Evolutionary conservation across 805 yeast genomes (phyloP).

Genomic region (Wickerhamiella allomyrinae): DNA sequence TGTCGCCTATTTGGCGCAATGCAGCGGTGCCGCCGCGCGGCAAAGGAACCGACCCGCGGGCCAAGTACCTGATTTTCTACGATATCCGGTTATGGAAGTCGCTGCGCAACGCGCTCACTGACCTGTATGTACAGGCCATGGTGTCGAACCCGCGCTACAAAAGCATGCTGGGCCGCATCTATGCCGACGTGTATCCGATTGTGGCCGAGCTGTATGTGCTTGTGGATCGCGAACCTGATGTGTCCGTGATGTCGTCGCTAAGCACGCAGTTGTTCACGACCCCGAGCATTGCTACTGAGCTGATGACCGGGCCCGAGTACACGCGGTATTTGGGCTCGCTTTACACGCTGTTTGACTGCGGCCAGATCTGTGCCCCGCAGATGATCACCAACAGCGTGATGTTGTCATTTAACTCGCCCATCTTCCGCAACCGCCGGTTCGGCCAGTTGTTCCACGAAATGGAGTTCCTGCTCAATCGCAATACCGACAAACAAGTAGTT

Average conservation of each 20-base stretch:
- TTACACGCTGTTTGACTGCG: constrained; percentile 46
- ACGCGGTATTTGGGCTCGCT: constrained; percentile 47
- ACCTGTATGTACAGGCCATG: constrained; percentile 47
- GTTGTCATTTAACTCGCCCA: constrained; percentile 24
- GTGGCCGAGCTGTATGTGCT: constrained; percentile 54
- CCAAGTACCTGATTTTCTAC: constrained; percentile 45
- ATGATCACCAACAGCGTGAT: constrained; percentile 19
- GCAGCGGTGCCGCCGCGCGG: background rate
- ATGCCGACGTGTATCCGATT: constrained; percentile 69
- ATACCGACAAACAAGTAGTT: constrained; percentile 38
- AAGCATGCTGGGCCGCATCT: constrained; percentile 53
- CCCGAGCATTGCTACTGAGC: constrained; percentile 58
- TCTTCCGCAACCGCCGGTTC: constrained; percentile 54
- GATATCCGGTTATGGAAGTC: constrained; percentile 64
- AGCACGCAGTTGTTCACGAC: constrained; percentile 83
- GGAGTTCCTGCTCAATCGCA: constrained; percentile 61
- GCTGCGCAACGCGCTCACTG: constrained; percentile 43
- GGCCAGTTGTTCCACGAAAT: constrained; percentile 69
- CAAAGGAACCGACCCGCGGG: constrained; percentile 22
- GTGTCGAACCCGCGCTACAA: constrained; percentile 47
- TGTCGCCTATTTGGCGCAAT: background rate
- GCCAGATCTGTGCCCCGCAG: constrained; percentile 33
- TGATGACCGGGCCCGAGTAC: constrained; percentile 50
- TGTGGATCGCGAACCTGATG: constrained; percentile 79
- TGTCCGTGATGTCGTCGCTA: constrained; percentile 55